Conservation (phyloP, 345 rosid species). For the Melaleuca quinquenervia region DNA sequence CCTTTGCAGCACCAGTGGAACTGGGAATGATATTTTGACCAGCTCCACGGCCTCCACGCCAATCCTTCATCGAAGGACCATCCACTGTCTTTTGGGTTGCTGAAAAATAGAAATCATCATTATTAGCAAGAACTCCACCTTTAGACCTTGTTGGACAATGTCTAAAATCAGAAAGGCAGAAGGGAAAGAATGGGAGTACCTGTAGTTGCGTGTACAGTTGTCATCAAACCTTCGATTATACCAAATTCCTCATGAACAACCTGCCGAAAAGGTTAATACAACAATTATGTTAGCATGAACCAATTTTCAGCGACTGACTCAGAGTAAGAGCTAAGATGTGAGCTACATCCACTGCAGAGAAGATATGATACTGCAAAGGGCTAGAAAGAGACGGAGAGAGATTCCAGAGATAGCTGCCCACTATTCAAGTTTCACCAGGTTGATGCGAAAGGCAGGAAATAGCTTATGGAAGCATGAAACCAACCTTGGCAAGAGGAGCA, state of each 20-base stretch:
- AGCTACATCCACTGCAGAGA: not conserved
- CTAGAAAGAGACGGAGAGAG: not conserved
- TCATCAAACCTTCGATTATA: slow-evolving; percentile 94
- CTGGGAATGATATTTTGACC: slow-evolving; percentile 98
- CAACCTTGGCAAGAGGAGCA: slow-evolving; percentile 99
- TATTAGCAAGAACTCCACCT: not conserved
- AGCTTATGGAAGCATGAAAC: slow-evolving; percentile 2
- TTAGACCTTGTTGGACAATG: not conserved
- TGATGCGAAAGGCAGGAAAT: not conserved
- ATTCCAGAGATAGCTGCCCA: not conserved
- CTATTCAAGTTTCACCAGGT: not conserved
- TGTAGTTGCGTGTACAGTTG: slow-evolving; percentile 98
- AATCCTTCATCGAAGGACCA: slow-evolving; percentile 98
- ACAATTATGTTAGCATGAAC: not conserved
- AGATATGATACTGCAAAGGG: not conserved
- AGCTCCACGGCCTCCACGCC: slow-evolving; percentile 99
- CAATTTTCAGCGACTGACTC: not conserved
- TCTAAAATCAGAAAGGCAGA: not conserved
- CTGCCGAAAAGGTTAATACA: slow-evolving; percentile 16
- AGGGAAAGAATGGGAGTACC: slow-evolving; percentile 27
- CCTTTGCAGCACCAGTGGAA: slow-evolving; percentile 99
- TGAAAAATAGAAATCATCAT: slow-evolving; percentile 19
- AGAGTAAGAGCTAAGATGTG: not conserved
- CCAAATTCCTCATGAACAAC: slow-evolving; percentile 98
- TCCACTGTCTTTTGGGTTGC: slow-evolving; percentile 99